Evolutionary conservation across 345 rosid species (phyloP), one percentile per base, ranked within the genome.

Genomic region (Acer negundo): DNA sequence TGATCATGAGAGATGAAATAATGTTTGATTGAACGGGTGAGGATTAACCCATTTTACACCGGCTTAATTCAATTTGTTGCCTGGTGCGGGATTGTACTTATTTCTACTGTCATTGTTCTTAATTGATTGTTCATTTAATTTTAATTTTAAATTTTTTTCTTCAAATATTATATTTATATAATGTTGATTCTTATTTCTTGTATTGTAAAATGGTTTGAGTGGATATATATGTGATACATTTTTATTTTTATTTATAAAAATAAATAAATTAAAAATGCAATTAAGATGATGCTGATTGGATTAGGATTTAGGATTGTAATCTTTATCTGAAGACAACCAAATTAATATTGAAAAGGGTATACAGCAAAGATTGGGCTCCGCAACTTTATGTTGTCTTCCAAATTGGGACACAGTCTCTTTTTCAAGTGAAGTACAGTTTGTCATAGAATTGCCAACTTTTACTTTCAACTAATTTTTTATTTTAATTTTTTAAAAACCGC

Each of bases 11-110:
- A 22, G 22, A 47, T 22, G 62, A 53, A 19, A 70, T 17, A 19
- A 70, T 28, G 62, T 24, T 28, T 26, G 12, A 20, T 77, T 81
- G 55, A 49, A 67, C 24, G 79, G 79, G 74, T 7, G 49, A 64
- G 71, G 62, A 67, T 78, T 73, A 74, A 58, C 81, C 20, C 68
- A 58, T 46, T 81, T 78, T 77, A 69, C 75, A 47, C 80, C 69
- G 49, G 72, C 82, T 77, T 77, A 80, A 80, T 76, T 42, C 80
- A 15, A 17, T 70, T 6, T 53, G 63, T 6, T 53, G 63, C 80
- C 78, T 42, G 83, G 77, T 70, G 76, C 42, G 3, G 44, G 11
- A 69, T 63, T 42, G 68, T 62, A 69, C 10, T 11, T 28, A 53
- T 68, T 12, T 35, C 6, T 65, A 26, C 6, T 63, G 69, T 23